phyloP scores from a whole-genome alignment of 805 yeast species.

The Pichia heedii region DNA sequence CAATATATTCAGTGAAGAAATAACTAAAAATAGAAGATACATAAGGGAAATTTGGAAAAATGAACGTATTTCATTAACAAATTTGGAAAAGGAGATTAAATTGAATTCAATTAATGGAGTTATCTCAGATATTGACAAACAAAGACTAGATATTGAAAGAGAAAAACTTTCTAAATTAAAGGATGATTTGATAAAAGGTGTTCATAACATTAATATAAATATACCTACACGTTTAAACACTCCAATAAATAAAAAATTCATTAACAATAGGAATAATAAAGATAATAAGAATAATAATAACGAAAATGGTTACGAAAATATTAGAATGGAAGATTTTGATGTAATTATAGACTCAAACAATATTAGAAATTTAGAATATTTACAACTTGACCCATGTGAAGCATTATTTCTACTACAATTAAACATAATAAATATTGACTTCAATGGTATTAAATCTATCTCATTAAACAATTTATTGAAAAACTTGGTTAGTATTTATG shows the following conservation, averaged over 20 bases:
- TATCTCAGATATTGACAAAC: constrained; percentile 5
- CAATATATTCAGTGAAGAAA: constrained; percentile 54
- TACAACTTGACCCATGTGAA: constrained; percentile 73
- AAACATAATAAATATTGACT: constrained; percentile 25
- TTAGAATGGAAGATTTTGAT: constrained; percentile 31
- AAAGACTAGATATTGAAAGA: constrained; percentile 29
- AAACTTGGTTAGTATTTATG: constrained; percentile 9
- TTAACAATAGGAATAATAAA: not conserved
- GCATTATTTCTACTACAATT: constrained; percentile 52
- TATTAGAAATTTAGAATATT: constrained; percentile 30
- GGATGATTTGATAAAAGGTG: constrained; percentile 13
- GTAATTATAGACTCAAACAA: constrained; percentile 22
- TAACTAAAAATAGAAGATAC: constrained; percentile 62
- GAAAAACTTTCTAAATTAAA: constrained; percentile 16
- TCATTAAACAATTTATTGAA: constrained; percentile 10
- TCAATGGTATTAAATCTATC: not conserved
- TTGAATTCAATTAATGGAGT: constrained; percentile 8
- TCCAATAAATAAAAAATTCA: not conserved
- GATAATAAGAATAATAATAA: not conserved
- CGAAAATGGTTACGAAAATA: not conserved
- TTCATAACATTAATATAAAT: constrained; percentile 8
- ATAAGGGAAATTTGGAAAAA: constrained; percentile 66
- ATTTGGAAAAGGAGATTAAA: constrained; percentile 29
- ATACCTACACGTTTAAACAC: not conserved
- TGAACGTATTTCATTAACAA: constrained; percentile 55